Conservation (phyloP, 176 grass and related monocot species). For the Triticum dicoccoides region DNA sequence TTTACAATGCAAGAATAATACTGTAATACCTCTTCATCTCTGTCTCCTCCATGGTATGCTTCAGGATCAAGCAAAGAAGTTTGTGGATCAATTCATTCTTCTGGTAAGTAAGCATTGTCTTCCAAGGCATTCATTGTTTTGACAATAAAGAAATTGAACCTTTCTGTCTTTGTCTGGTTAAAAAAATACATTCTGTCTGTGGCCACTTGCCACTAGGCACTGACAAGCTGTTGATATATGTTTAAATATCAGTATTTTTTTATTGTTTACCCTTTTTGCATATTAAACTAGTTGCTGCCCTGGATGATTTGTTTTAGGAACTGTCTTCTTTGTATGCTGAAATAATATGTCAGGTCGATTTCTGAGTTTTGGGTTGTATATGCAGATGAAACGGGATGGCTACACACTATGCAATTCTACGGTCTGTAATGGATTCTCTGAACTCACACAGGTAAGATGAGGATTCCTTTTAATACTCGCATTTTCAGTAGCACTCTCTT, state of each 20-base stretch:
- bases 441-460: not conserved
- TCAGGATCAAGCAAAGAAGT: constrained; percentile 51
- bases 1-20: not conserved
- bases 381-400: constrained; percentile 61
- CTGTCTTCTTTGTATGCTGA: not conserved
- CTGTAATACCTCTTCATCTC: not conserved
- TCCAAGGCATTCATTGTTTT: not conserved
- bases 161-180: not conserved
- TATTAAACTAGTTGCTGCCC: not conserved
- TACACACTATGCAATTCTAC: constrained; percentile 31
- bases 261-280: not conserved
- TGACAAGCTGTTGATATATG: not conserved
- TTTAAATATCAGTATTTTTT: not conserved
- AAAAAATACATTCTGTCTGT: not conserved
- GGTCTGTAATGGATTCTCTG: constrained; percentile 17
- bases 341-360: not conserved
- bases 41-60: constrained; percentile 21
- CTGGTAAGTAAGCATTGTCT: constrained; percentile 44
- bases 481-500: not conserved
- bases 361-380: not conserved
- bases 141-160: not conserved
- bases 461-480: not conserved
- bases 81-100: constrained; percentile 55
- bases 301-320: not conserved
- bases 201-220: not conserved